A percentile compares a stretch with the other conserved stretches of the same genome.
Conservation (phyloP, 768 basidiomycete species). For the Phaffia tasmanica region DNA sequence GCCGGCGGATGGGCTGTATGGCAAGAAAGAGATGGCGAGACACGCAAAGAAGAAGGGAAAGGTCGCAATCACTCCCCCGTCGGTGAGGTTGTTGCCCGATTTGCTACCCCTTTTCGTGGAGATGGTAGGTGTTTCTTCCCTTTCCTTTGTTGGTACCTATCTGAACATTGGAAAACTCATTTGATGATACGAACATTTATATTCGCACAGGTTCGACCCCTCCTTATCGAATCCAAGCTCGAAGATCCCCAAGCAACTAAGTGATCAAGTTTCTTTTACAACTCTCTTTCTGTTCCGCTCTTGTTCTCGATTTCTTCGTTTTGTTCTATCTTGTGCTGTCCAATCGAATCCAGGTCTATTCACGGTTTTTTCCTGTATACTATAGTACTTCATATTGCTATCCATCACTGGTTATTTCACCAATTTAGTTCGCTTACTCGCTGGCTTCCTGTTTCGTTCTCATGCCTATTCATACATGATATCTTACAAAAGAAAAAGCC, state of each 20-base stretch:
- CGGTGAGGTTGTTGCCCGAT: conserved; percentile 63
- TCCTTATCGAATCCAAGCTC: conserved; percentile 22
- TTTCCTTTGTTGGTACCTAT: background rate
- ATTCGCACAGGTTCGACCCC: conserved; percentile 21
- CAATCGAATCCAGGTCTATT: too few species aligned
- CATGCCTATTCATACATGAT: too few species aligned
- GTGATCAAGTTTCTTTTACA: too few species aligned
- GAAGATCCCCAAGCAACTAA: background rate
- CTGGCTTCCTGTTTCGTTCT: too few species aligned
- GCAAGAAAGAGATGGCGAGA: conserved; percentile 17
- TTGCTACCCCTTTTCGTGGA: conserved; percentile 82
- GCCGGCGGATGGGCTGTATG: conserved; percentile 11
- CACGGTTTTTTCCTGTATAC: too few species aligned
- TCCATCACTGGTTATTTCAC: too few species aligned
- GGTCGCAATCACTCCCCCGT: conserved; percentile 54
- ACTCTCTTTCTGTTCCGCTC: too few species aligned
- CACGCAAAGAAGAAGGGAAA: conserved; percentile 24
- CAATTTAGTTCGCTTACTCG: too few species aligned
- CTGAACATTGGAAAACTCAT: background rate
- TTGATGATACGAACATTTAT: background rate
- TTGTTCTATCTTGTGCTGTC: too few species aligned
- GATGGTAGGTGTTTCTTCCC: conserved; percentile 50
- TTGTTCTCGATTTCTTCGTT: too few species aligned
- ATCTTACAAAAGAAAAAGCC: too few species aligned
- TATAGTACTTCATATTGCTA: too few species aligned